Percentiles rank a stretch among this genome's conserved stretches.
Evolutionary conservation across 352 stramenopile species (phyloP).

Genomic region (Phytopythium delawarense): DNA sequence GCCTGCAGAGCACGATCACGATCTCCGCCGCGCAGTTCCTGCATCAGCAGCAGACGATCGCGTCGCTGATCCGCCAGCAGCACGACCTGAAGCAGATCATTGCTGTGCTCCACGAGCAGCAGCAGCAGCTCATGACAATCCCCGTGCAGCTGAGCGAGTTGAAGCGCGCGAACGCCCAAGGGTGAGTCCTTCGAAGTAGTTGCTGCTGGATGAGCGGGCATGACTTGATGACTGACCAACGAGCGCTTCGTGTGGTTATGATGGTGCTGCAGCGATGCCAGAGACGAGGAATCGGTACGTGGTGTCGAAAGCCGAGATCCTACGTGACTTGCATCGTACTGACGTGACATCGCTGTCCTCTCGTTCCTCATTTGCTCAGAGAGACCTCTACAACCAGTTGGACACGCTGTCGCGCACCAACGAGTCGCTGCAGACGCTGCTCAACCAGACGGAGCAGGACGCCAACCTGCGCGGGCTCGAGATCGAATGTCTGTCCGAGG

Average conservation of each 20-base stretch:
- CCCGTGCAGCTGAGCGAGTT: slow-evolving; percentile 64
- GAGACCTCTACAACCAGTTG: slow-evolving; percentile 56
- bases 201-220: neutral
- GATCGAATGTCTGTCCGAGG: slow-evolving; percentile 68
- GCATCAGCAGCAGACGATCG: slow-evolving; percentile 81
- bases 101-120: slow-evolving; percentile 65
- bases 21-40: slow-evolving; percentile 72
- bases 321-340: neutral
- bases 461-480: slow-evolving; percentile 56
- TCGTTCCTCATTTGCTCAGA: slow-evolving; percentile 16
- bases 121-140: slow-evolving; percentile 71
- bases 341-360: slow-evolving; percentile 6
- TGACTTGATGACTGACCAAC: neutral
- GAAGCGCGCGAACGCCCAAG: slow-evolving; percentile 42
- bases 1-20: slow-evolving; percentile 49
- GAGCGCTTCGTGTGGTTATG: neutral
- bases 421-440: slow-evolving; percentile 56
- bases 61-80: slow-evolving; percentile 74
- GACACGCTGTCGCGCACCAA: slow-evolving; percentile 53
- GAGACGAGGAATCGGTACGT: slow-evolving; percentile 56
- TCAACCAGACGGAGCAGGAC: slow-evolving; percentile 60
- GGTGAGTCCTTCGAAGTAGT: slow-evolving; percentile 21
- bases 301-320: neutral
- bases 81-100: slow-evolving; percentile 84
- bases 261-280: slow-evolving; percentile 21